Evolutionary conservation across 176 grass and related monocot species (phyloP).

Genomic region (Microstegium vimineum): DNA sequence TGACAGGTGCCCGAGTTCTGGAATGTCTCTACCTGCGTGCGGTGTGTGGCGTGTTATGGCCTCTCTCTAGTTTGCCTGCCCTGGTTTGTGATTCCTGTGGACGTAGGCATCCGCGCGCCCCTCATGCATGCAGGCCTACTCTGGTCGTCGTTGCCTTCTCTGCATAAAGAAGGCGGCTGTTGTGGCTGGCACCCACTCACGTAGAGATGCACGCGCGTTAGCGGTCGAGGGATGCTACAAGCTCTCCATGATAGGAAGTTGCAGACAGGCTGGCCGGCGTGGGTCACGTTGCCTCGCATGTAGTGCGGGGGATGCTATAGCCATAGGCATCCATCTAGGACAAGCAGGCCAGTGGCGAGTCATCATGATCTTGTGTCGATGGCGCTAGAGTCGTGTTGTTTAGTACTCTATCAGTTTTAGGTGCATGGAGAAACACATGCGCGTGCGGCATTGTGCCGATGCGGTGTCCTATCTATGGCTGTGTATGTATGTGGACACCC

Average conservation of each 20-base stretch:
- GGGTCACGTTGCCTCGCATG: too few species aligned
- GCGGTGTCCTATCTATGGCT: neutral
- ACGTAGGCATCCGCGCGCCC: neutral
- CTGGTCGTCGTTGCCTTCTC: too few species aligned
- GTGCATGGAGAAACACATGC: neutral
- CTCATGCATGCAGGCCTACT: too few species aligned
- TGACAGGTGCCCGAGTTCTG: neutral
- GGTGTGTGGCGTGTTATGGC: accelerated
- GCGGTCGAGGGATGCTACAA: too few species aligned
- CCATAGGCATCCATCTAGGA: neutral
- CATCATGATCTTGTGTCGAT: neutral
- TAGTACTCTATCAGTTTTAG: neutral
- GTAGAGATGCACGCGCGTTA: too few species aligned
- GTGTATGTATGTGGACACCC: neutral
- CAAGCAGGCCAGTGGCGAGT: neutral
- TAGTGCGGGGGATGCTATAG: too few species aligned
- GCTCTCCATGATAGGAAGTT: neutral
- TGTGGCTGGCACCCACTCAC: neutral
- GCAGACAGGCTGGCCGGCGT: accelerated
- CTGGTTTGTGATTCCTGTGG: neutral
- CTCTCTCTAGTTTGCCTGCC: neutral
- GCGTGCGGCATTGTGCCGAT: accelerated
- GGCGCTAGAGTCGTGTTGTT: neutral
- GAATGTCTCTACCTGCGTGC: neutral
- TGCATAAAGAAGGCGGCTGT: neutral